Evolutionary conservation across 2,329 filamentous ascomycete genomes (phyloP).

Genomic region (Epicoccum sorghinum): DNA sequence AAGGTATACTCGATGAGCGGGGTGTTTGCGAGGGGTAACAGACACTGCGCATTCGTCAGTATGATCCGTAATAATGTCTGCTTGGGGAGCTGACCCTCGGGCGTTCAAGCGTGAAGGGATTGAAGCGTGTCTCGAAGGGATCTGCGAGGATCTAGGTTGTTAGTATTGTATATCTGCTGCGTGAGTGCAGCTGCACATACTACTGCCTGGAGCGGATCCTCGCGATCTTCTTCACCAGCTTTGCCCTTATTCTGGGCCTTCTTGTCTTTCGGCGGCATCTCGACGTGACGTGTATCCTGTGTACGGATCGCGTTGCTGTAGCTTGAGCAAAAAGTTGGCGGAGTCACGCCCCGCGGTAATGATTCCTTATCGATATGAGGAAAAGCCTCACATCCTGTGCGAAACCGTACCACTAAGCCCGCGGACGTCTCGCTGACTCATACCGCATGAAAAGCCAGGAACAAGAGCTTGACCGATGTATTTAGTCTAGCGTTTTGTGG

Average conservation of each 20-base stretch:
- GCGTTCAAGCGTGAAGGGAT: constrained; percentile 84
- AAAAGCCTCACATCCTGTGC: constrained; percentile 10
- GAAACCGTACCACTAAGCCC: constrained; percentile 10
- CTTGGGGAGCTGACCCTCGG: constrained; percentile 69
- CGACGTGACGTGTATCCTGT: constrained; percentile 6
- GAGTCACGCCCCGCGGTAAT: constrained; percentile 16
- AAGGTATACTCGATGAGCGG: constrained; percentile 97
- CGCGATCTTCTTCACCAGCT: constrained; percentile 61
- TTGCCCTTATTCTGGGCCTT: constrained; percentile 51
- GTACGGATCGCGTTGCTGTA: not conserved
- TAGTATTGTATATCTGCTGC: constrained; percentile 17
- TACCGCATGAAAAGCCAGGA: constrained; percentile 13
- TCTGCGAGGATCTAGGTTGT: constrained; percentile 78
- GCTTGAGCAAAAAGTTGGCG: constrained; percentile 11
- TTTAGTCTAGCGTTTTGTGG: constrained; percentile 18
- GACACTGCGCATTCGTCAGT: constrained; percentile 66
- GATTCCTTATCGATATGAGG: constrained; percentile 13
- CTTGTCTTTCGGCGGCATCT: constrained; percentile 57
- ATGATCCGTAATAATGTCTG: not conserved
- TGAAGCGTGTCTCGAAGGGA: constrained; percentile 91
- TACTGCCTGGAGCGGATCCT: constrained; percentile 68
- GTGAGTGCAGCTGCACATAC: constrained; percentile 48
- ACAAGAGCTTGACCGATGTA: constrained; percentile 11
- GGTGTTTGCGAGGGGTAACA: constrained; percentile 89
- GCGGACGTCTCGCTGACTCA: constrained; percentile 16